Evolutionary conservation across 2,329 filamentous ascomycete genomes (phyloP), one percentile per base, ranked within the genome.

Genomic region (Hypocreales sp.): DNA sequence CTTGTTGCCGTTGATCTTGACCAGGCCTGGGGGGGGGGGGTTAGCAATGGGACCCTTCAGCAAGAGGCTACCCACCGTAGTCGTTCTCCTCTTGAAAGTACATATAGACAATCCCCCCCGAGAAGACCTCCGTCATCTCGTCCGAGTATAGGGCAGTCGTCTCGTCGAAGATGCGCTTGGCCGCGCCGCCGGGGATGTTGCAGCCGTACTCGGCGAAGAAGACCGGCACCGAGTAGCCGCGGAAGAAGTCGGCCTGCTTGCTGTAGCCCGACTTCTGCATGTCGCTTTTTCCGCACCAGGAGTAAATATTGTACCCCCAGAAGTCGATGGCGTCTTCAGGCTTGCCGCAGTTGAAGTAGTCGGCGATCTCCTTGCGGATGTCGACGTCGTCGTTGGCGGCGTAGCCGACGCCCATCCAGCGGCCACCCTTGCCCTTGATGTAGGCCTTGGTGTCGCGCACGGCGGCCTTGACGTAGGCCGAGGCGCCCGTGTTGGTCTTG

Each of bases 301-400:
- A 92, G 69, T 98, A 98, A 60, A 95, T 93, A 67, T 98, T 98
- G 77, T 95, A 95, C 33, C 90, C 90, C 81, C 86, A 98, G 66
- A 92, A 95, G 58, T 98, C 90, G 39, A 95, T 93, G 34, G 79
- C 46, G 7, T 62, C 58, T 19, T 62, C 49, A 34, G 71, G 54
- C 4, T 44, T 31, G 34, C 86, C 81, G 50, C 90, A 98, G 67
- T 93, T 86, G 62, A 98, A 94, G 69, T 92, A 98, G 50, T 83
- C 61, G 40, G 83, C 81, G 47, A 95, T 72, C 45, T 83, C 64
- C 38, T 65, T 65, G 53, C 90, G 81, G 42, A 93, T 92, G 14
- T 72, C 66, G 22, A 73, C 67, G 53, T 94, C 86, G 42, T 95
- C 90, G 56, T 92, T 90, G 56, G 90, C 90, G 39, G 90, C 90